phyloP scores from a whole-genome alignment of 2,329 filamentous ascomycete genomes.

The Hypoxylon sp. region DNA sequence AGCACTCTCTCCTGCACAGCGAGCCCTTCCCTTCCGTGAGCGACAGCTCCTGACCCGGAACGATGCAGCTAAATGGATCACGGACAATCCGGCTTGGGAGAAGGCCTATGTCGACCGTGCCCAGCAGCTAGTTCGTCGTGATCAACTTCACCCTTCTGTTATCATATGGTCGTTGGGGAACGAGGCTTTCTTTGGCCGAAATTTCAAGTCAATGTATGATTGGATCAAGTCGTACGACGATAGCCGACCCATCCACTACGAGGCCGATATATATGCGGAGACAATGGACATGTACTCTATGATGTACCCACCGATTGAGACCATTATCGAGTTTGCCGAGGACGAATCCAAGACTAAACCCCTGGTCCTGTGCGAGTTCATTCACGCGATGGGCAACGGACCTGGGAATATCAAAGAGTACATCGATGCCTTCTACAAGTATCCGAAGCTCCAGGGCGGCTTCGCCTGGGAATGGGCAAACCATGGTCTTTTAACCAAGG shows the following conservation, averaged over 20 bases:
- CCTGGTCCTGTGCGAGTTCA: slow-evolving; percentile 66
- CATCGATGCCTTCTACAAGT: slow-evolving; percentile 71
- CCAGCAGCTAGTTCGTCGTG: slow-evolving; percentile 72
- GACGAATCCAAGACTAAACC: slow-evolving; percentile 62
- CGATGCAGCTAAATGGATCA: slow-evolving; percentile 64
- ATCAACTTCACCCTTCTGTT: slow-evolving; percentile 76
- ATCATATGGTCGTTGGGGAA: slow-evolving; percentile 79
- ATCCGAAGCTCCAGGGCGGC: slow-evolving; percentile 72
- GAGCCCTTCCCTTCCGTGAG: slow-evolving; percentile 51
- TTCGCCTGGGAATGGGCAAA: slow-evolving; percentile 75
- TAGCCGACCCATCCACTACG: slow-evolving; percentile 73
- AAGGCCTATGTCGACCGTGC: slow-evolving; percentile 76
- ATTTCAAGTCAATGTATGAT: slow-evolving; percentile 74
- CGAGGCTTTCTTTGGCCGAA: slow-evolving; percentile 76
- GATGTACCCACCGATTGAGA: slow-evolving; percentile 71
- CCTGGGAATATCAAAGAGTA: slow-evolving; percentile 77
- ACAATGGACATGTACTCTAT: slow-evolving; percentile 73
- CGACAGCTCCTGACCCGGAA: slow-evolving; percentile 55
- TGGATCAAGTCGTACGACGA: slow-evolving; percentile 70
- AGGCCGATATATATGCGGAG: slow-evolving; percentile 69
- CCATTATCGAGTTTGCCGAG: slow-evolving; percentile 56
- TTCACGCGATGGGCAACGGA: slow-evolving; percentile 77
- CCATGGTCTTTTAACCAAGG: slow-evolving; percentile 64
- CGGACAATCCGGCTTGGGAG: slow-evolving; percentile 70
- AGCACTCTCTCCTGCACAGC: slow-evolving; percentile 49